These are phyloP conservation scores for Erysimum cheiranthoides DNA, from an alignment of 345 rosid genomes.

Conservation along the genomic window DNA sequence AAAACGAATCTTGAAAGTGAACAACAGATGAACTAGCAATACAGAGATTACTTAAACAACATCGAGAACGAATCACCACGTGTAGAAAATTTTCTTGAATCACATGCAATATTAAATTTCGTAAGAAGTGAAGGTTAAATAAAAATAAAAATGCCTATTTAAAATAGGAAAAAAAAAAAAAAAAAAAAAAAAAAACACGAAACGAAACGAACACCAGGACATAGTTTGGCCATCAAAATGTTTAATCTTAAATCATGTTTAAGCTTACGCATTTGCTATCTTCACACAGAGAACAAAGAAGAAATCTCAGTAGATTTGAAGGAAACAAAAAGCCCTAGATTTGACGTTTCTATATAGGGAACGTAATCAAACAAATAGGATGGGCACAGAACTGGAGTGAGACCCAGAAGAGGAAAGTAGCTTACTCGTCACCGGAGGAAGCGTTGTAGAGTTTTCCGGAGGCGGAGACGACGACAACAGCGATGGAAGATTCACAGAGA, in stretches of 20 bases:
- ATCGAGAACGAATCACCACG: slow-evolving; percentile 26
- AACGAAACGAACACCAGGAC: slow-evolving; percentile 35
- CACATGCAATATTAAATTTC: slow-evolving; percentile 30
- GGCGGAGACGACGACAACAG: slow-evolving; percentile 61
- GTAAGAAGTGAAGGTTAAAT: not conserved
- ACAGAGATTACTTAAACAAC: slow-evolving; percentile 13
- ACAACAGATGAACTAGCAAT: slow-evolving; percentile 16
- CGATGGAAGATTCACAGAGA: slow-evolving; percentile 72
- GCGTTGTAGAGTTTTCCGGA: slow-evolving; percentile 59
- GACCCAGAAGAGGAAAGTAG: slow-evolving; percentile 19
- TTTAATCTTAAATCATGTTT: slow-evolving; percentile 17
- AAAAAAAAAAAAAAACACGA: slow-evolving; percentile 4
- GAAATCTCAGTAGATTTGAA: slow-evolving; percentile 15
- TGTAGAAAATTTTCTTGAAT: slow-evolving; percentile 25
- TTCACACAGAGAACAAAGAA: not conserved
- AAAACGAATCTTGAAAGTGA: slow-evolving; percentile 17
- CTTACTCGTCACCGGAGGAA: slow-evolving; percentile 54
- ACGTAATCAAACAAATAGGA: slow-evolving; percentile 13
- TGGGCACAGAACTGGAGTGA: not conserved
- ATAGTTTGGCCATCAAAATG: slow-evolving; percentile 18
- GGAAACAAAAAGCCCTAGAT: slow-evolving; percentile 25
- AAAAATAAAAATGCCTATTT: slow-evolving; percentile 29
- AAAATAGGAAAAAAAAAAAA: not conserved
- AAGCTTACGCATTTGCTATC: not conserved
- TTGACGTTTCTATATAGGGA: slow-evolving; percentile 21